Conservation (phyloP, 345 rosid genomes). For the Arabidopsis arenosa region DNA sequence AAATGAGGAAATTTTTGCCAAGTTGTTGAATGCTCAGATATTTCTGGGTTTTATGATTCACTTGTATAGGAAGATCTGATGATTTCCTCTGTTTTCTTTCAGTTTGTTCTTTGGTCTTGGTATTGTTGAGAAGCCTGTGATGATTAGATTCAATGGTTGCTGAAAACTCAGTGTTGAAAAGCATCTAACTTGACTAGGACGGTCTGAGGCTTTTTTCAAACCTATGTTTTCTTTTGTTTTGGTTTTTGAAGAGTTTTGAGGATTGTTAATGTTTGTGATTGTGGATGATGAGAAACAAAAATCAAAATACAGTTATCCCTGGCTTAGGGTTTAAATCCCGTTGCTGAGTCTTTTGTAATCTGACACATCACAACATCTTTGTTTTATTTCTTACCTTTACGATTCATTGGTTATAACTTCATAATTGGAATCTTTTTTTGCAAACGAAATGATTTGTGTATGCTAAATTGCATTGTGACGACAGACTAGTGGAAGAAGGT, state of each 20-base stretch:
- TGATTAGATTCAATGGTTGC: conserved; percentile 44
- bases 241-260: too few relatives aligned
- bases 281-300: conserved; percentile 46
- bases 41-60: conserved; percentile 24
- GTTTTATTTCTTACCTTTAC: too few relatives aligned
- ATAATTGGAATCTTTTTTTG: too few relatives aligned
- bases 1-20: conserved; percentile 32
- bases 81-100: not conserved
- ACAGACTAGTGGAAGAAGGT: too few relatives aligned
- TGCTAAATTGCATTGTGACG: too few relatives aligned
- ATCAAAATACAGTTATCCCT: conserved; percentile 49
- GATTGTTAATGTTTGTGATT: not conserved
- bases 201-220: conserved; percentile 44
- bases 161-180: conserved; percentile 37
- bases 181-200: conserved; percentile 50
- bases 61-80: conserved; percentile 47
- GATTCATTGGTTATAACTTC: too few relatives aligned
- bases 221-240: not conserved
- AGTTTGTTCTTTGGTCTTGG: rapidly evolving
- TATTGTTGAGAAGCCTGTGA: conserved; percentile 23
- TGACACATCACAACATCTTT: conserved; percentile 19
- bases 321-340: conserved; percentile 38
- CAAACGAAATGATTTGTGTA: too few relatives aligned
- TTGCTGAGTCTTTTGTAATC: conserved; percentile 45
- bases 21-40: conserved; percentile 25